Base-by-base conservation (phyloP, 2,329 filamentous ascomycete genomes). In the Phialocephala sp. region DNA sequence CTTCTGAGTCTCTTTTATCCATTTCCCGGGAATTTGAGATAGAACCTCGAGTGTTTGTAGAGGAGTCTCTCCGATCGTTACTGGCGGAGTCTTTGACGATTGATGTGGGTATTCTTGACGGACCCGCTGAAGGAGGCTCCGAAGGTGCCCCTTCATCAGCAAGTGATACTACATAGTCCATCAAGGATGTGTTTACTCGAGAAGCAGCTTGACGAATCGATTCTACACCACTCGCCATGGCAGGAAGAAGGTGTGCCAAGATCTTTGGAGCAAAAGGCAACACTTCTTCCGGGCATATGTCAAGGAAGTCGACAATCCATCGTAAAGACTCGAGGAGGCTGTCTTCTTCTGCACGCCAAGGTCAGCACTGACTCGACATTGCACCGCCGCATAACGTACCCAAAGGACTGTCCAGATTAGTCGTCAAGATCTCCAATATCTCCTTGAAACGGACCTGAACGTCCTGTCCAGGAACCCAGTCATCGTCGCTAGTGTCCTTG, bases 401-500 rank as follows among this genome's bases (percentile, higher is more conserved):
- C 72, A 90, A 82, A 2, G 91, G 90, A 20, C 92, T 91, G 73
- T 97, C 91, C 54, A 99, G 84, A 69, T 95, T 97, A 14, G 90
- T 89, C 1, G 97, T 93, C 50, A 99, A 80, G 62, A 98, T 99
- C 72, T 96, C 92, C 57, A 99, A 81, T 41, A 99, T 97, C 71
- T 91, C 92, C 66, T 92, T 89, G 78, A 97, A 92, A 78, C 98
- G 94, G 68, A 99, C 92, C 66, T 96, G 91, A 8, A 97, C 93
- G 77, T 99, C 95, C 79, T 99, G 95, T 0, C 96, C 95, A 0
- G 96, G 96, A 55, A 98, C 90, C 93, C 94, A 99, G 75, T 98
- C 95, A 66, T 94, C 94, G 54, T 86, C 88, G 67, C 87, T 89
- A 18, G 83, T 80, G 36, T 85, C 85, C 39, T 84, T 85, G 5